Evolutionary conservation across 2,329 filamentous ascomycete genomes (phyloP), one percentile per base, ranked within the genome.

Genomic region (Blastomyces percursus): DNA sequence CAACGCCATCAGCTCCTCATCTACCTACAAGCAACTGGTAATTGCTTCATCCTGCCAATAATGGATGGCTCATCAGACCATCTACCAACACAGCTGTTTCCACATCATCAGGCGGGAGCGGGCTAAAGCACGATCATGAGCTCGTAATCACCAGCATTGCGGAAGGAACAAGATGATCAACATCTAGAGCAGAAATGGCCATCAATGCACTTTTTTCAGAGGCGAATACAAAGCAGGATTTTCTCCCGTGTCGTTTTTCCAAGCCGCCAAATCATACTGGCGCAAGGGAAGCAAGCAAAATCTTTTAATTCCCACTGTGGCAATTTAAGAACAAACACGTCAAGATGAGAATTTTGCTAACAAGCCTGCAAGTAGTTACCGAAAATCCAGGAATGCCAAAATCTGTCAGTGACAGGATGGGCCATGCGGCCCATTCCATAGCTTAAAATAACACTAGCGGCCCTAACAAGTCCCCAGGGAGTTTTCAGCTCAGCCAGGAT

Each of bases 401-500:
- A 24, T 56, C 32, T 5, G 35, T 21, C 9, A 32, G 54, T 21
- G 54, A 42, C 21, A 24, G 21, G 54, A 19, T 57, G 54, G 54
- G 24, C 54, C 54, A 38, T 42, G 35, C 35, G 54, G n/a, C 14
- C 54, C 35, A 19, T 57, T 12, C 35, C 35, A 40, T 16, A 42
- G 21, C 54, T 57, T 40, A 38, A 42, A 35, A 42, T 38, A 12
- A 24, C 54, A 11, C 32, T 57, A 57, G n/a, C 11, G 32, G 54
- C 21, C 11, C 48, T 30, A 30, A 24, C 21, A 6, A 27, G 16
- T 21, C 35, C 35, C 9, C n/a, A 42, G 12, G 1, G 8, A 27
- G 6, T 16, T 57, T 57, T 57, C 54, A 57, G 54, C 54, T 57
- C 35, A 57, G 32, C 54, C 54, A 57, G 35, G 54, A 57, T 40